These are phyloP conservation scores for Phalaenopsis equestris DNA, from an alignment of 106 monocot genomes.

Conservation along the genomic window DNA sequence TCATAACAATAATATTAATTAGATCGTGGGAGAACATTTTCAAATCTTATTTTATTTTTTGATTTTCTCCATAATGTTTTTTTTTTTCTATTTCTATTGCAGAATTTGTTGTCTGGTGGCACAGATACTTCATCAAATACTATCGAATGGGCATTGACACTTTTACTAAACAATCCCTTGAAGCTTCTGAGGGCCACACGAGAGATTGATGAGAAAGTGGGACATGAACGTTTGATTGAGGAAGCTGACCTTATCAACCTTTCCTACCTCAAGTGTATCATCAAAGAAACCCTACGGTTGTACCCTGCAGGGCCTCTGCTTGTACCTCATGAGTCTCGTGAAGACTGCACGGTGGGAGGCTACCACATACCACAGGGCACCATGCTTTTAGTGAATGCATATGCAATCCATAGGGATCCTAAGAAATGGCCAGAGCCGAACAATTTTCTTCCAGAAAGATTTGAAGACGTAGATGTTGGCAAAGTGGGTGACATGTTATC, in stretches of 20 bases:
- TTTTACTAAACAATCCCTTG: constrained; percentile 17
- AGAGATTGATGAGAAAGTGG: constrained; percentile 11
- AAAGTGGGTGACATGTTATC: not conserved
- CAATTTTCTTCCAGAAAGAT: constrained; percentile 13
- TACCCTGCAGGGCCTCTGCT: constrained; percentile 7
- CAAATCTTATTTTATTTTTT: too few species aligned
- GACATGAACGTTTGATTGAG: not conserved
- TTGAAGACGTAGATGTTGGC: not conserved
- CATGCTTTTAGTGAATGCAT: constrained; percentile 10
- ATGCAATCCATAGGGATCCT: constrained; percentile 12
- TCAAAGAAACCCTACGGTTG: constrained; percentile 14
- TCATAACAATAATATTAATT: too few species aligned
- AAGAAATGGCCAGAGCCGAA: not conserved
- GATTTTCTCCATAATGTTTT: too few species aligned
- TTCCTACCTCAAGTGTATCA: constrained; percentile 6
- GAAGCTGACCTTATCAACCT: constrained; percentile 15
- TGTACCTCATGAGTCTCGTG: constrained; percentile 10
- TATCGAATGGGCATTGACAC: constrained; percentile 30
- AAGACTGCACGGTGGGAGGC: constrained; percentile 11
- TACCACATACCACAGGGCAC: not conserved
- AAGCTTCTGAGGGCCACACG: constrained; percentile 5
- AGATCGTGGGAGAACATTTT: too few species aligned
- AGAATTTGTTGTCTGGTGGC: constrained; percentile 15
- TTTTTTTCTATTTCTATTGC: not conserved
- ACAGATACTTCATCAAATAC: constrained; percentile 30